These are phyloP conservation scores for Eucalyptus albens DNA, from an alignment of 345 rosid genomes.

Conservation along the genomic window DNA sequence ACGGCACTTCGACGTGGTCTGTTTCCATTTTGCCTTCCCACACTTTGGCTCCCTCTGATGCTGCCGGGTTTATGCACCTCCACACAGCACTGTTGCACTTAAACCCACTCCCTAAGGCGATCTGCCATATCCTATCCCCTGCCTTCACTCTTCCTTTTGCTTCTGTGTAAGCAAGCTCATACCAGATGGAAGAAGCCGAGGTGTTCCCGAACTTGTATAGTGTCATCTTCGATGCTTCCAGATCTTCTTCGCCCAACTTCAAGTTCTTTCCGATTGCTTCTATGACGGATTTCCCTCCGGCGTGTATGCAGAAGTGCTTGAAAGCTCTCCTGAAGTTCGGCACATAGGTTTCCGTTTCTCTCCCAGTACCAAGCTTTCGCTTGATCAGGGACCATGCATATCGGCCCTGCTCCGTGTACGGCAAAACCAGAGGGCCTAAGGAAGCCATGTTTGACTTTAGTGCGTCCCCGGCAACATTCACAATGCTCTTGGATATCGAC, in stretches of 20 bases:
- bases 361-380: slow-evolving; percentile 10
- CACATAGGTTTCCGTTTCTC: slow-evolving; percentile 4
- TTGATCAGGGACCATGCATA: slow-evolving; percentile 12
- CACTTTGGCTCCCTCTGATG: slow-evolving; percentile 13
- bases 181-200: slow-evolving; percentile 60
- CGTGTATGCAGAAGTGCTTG: slow-evolving; percentile 55
- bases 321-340: slow-evolving; percentile 54
- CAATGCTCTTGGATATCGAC: slow-evolving; percentile 32
- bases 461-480: slow-evolving; percentile 36
- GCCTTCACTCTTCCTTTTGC: slow-evolving; percentile 29
- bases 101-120: slow-evolving; percentile 51
- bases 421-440: slow-evolving; percentile 34
- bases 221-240: slow-evolving; percentile 53
- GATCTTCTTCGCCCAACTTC: slow-evolving; percentile 26
- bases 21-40: slow-evolving; percentile 32
- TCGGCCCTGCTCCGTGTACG: slow-evolving; percentile 28
- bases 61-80: slow-evolving; percentile 22
- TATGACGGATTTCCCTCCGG: slow-evolving; percentile 49
- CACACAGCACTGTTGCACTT: slow-evolving; percentile 58
- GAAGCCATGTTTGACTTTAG: slow-evolving; percentile 33
- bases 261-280: slow-evolving; percentile 37
- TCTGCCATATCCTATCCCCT: slow-evolving; percentile 52
- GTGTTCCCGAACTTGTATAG: slow-evolving; percentile 48
- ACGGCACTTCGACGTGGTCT: neutral
- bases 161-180: slow-evolving; percentile 33